phyloP scores from a whole-genome alignment of 768 basidiomycete genomes.

The Leucocoprinus birnbaumii region DNA sequence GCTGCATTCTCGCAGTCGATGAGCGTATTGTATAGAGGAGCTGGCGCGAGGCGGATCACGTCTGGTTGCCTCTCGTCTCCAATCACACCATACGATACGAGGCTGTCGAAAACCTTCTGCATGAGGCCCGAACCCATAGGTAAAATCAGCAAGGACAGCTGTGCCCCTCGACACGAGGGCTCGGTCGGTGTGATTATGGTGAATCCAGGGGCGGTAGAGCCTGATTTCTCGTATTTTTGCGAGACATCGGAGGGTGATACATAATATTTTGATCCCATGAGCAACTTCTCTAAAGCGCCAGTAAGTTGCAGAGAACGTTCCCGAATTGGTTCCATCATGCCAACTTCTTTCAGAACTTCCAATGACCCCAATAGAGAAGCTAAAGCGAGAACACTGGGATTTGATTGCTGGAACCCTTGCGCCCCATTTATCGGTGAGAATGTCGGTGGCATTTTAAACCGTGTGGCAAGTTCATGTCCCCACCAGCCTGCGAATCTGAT shows the following conservation, averaged over 20 bases:
- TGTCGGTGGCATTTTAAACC: constrained; percentile 84
- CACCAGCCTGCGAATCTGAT: constrained; percentile 93
- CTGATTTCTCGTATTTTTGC: constrained; percentile 1
- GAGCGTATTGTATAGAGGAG: constrained; percentile 83
- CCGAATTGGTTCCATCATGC: constrained; percentile 69
- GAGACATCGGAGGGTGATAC: constrained; percentile 38
- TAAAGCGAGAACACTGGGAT: constrained; percentile 80
- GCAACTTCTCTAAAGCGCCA: constrained; percentile 58
- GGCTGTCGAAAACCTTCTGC: constrained; percentile 58
- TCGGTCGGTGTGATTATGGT: constrained; percentile 89
- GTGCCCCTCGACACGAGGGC: constrained; percentile 71
- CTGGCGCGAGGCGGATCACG: constrained; percentile 87
- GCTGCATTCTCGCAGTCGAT: constrained; percentile 75
- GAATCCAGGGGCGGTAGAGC: constrained; percentile 48
- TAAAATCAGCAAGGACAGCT: constrained; percentile 83
- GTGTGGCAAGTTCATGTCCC: constrained; percentile 86
- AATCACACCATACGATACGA: constrained; percentile 74
- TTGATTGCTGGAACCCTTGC: constrained; percentile 94
- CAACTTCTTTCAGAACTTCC: constrained; percentile 73
- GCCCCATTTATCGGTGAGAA: constrained; percentile 89
- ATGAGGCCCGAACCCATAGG: constrained; percentile 62
- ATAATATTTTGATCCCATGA: constrained; percentile 64
- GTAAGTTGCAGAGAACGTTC: constrained; percentile 74
- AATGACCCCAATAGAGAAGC: constrained; percentile 84
- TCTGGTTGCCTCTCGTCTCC: constrained; percentile 92